These are phyloP conservation scores for Xylaria curta DNA, from an alignment of 495 filamentous ascomycete species.

Conservation along the genomic window DNA sequence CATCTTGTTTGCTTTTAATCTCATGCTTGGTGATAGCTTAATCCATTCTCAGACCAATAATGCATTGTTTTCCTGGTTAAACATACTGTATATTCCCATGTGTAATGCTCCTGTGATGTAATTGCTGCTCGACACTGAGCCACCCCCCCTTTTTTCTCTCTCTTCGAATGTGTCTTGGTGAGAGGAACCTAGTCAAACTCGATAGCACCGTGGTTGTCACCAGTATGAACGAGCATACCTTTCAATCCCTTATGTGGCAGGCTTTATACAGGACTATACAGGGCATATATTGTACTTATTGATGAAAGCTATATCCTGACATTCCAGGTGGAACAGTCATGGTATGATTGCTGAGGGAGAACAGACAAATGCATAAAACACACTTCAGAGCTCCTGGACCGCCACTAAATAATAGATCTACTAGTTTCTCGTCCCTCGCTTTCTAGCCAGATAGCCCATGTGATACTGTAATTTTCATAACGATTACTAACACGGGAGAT, in stretches of 20 bases:
- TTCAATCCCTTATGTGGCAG: neutral
- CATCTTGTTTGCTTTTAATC: neutral
- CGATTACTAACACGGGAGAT: neutral
- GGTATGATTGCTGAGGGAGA: neutral
- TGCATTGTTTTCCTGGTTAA: neutral
- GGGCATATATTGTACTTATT: neutral
- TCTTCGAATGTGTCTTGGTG: neutral
- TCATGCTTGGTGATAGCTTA: too few species aligned
- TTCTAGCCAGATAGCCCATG: neutral
- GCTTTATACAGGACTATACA: neutral
- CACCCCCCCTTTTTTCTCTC: neutral
- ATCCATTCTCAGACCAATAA: neutral
- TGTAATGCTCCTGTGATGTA: neutral
- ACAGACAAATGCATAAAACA: neutral
- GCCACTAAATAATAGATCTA: neutral
- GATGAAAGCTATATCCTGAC: neutral
- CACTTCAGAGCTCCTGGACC: neutral
- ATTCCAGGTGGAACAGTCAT: neutral
- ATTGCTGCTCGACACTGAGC: neutral
- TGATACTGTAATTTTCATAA: neutral
- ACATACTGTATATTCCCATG: neutral
- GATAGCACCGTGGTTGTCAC: neutral
- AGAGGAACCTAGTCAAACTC: neutral
- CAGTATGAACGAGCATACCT: neutral
- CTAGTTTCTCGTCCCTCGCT: neutral